A percentile compares a stretch with the other conserved stretches of the same genome.
Evolutionary conservation across 306 rosid genomes (phyloP).

Genomic region (Vigna unguiculata): DNA sequence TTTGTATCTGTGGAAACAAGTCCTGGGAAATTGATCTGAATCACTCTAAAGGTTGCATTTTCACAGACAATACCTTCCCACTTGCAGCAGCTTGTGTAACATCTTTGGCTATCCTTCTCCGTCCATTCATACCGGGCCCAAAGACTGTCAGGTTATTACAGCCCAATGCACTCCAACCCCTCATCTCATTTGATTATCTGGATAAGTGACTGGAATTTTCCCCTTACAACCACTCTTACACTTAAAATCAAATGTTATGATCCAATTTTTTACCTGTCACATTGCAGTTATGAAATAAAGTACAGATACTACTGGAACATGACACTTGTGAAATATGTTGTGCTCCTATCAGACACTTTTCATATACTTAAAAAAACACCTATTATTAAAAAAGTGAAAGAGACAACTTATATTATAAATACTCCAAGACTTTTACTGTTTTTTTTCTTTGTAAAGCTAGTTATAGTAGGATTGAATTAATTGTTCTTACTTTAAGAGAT

Average conservation of each 20-base stretch:
- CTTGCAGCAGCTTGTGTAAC: slow-evolving; percentile 57
- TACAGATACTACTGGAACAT: background rate
- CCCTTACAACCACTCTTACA: too few relatives aligned
- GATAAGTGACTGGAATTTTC: too few relatives aligned
- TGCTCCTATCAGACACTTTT: too few relatives aligned
- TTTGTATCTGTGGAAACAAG: slow-evolving; percentile 49
- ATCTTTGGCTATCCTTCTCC: too few relatives aligned
- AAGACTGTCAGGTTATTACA: too few relatives aligned
- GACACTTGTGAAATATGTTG: background rate
- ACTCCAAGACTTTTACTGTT: background rate
- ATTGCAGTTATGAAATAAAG: background rate
- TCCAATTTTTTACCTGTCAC: background rate
- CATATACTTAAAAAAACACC: too few relatives aligned
- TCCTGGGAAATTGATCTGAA: slow-evolving; percentile 56
- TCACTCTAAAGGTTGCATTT: slow-evolving; percentile 57
- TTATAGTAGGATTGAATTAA: too few relatives aligned
- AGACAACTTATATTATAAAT: background rate
- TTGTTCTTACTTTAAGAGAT: too few relatives aligned
- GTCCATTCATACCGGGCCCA: too few relatives aligned
- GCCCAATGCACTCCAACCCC: too few relatives aligned
- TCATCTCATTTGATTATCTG: background rate
- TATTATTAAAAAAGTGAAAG: too few relatives aligned
- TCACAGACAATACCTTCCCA: slow-evolving; percentile 70
- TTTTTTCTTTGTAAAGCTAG: too few relatives aligned
- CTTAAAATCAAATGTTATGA: background rate